Evolutionary conservation across 1,284 basidiomycete species (phyloP).

Genomic region (Puccinia hordei): DNA sequence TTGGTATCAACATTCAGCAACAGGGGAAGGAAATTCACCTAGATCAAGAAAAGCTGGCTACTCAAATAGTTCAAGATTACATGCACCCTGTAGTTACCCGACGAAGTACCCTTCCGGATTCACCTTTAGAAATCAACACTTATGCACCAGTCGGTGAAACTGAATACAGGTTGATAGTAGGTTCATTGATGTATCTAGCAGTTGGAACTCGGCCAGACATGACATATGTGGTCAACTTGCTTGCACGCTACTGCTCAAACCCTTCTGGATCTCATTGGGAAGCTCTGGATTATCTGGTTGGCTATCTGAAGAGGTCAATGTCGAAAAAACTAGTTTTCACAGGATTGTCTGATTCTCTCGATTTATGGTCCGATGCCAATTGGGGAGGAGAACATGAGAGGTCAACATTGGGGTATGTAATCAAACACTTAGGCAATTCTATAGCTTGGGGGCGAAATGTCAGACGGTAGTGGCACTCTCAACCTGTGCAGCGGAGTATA

Average conservation of each 20-base stretch:
- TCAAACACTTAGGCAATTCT: not conserved
- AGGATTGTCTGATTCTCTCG: not conserved
- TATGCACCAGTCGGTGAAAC: not conserved
- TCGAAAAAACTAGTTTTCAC: not conserved
- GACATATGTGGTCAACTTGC: not conserved
- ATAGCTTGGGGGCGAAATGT: conserved; percentile 18
- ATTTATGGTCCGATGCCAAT: conserved; percentile 9
- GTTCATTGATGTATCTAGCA: not conserved
- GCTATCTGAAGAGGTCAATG: not conserved
- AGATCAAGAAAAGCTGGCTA: not conserved
- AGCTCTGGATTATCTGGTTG: not conserved
- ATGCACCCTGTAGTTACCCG: too few relatives aligned
- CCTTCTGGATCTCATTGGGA: not conserved
- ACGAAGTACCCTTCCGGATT: not conserved
- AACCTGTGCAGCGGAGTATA: conserved; percentile 30
- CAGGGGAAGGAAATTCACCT: not conserved
- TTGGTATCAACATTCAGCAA: not conserved
- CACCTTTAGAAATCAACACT: not conserved
- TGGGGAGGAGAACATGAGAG: conserved; percentile 31
- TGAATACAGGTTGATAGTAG: too few relatives aligned
- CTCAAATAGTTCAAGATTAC: not conserved
- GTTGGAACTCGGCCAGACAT: conserved; percentile 17
- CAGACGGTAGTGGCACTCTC: conserved; percentile 16
- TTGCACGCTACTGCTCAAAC: not conserved
- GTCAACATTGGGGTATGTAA: not conserved